Percentiles rank a stretch among this genome's conserved stretches.
Evolutionary conservation across 306 rosid genomes (phyloP).

Genomic region (Acmispon strigosus): DNA sequence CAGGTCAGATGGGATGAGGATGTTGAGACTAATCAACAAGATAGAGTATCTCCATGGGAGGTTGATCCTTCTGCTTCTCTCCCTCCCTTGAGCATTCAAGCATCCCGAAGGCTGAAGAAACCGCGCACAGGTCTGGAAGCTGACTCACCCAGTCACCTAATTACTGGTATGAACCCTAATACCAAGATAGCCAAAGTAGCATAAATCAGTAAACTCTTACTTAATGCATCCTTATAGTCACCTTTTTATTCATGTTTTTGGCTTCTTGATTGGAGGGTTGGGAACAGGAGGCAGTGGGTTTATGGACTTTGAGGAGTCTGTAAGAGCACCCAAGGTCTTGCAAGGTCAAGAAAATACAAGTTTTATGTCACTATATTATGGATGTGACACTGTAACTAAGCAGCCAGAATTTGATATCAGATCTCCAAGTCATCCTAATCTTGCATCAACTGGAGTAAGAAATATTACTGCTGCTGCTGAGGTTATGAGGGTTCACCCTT

Average conservation of each 20-base stretch:
- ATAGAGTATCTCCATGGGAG: conserved; percentile 90
- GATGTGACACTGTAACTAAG: conserved; percentile 67
- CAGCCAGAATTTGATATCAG: conserved; percentile 62
- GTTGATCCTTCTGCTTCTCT: conserved; percentile 79
- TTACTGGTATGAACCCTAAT: conserved; percentile 43
- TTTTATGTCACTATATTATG: conserved; percentile 67
- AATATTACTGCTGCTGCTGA: conserved; percentile 52
- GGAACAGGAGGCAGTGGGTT: conserved; percentile 62
- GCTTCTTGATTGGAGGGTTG: conserved; percentile 14
- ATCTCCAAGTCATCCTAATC: conserved; percentile 48
- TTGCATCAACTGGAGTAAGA: conserved; percentile 40
- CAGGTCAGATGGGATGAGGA: conserved; percentile 97
- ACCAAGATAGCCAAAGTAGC: conserved; percentile 6
- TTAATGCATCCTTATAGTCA: background rate
- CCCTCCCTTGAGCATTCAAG: conserved; percentile 81
- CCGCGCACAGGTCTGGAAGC: conserved; percentile 74
- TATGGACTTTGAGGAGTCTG: conserved; percentile 85
- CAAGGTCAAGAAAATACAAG: conserved; percentile 99
- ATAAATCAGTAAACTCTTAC: background rate
- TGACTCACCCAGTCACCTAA: conserved; percentile 44
- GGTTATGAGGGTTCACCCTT: conserved; percentile 53
- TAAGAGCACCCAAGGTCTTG: conserved; percentile 99
- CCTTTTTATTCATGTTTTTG: background rate
- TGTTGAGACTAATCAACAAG: conserved; percentile 55
- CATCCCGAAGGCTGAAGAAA: conserved; percentile 88